These are phyloP conservation scores for Vitis rupestris DNA, from an alignment of 164 flowering plant species.

Conservation along the genomic window DNA sequence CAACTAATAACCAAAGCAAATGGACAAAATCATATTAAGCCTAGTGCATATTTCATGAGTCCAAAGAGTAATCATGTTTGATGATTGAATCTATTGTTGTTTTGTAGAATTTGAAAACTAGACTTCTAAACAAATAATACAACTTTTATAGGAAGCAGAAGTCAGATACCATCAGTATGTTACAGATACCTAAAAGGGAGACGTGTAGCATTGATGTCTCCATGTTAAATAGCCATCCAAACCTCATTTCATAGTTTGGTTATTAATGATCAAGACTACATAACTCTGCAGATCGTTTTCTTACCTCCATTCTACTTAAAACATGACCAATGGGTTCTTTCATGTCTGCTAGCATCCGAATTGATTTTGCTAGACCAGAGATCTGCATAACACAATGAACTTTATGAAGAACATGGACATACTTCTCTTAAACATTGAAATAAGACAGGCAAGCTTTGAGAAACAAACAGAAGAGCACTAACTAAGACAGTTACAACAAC, in stretches of 20 bases:
- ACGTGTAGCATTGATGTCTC: no score
- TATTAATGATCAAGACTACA: neutral
- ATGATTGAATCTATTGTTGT: neutral
- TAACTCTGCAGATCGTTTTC: conserved; percentile 6
- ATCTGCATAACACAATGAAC: conserved; percentile 38
- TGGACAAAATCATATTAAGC: neutral
- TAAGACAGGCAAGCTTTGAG: no score
- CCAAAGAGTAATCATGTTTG: neutral
- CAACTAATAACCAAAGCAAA: neutral
- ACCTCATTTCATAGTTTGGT: no score
- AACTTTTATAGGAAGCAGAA: neutral
- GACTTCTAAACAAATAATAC: neutral
- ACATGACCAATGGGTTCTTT: conserved; percentile 80
- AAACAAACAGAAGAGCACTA: no score
- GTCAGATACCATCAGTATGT: neutral
- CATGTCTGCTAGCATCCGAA: conserved; percentile 80
- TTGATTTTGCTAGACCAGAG: conserved; percentile 63
- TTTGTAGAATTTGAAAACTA: neutral
- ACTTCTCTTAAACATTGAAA: neutral
- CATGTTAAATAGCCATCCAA: no score
- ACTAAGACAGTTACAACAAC: no score
- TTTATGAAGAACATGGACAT: conserved; percentile 1
- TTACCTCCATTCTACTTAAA: conserved; percentile 71
- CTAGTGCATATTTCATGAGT: neutral
- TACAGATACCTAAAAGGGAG: neutral